Percentiles rank a stretch among this genome's conserved stretches.
Evolutionary conservation across 768 basidiomycete genomes (phyloP).

Genomic region (Brasilioporus rufonigricans): DNA sequence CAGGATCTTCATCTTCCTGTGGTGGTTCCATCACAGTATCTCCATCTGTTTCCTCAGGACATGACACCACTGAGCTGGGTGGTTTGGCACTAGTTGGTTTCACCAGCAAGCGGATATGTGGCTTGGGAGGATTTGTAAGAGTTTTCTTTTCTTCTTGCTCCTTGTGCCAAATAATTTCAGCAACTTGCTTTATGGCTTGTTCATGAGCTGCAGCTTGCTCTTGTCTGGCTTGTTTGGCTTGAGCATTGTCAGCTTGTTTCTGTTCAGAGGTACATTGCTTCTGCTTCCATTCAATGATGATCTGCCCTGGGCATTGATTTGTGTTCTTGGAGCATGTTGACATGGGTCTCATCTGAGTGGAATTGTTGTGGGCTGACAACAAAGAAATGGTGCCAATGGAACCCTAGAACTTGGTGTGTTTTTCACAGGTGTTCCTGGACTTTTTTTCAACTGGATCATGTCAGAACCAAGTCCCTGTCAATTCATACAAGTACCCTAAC

Average conservation of each 20-base stretch:
- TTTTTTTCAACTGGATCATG: no score
- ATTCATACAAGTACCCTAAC: no score
- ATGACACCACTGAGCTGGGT: no score
- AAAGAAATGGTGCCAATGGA: no score
- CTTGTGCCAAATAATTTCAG: not conserved
- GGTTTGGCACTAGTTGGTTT: not conserved
- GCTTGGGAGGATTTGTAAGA: not conserved
- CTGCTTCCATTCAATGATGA: not conserved
- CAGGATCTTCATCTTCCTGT: no score
- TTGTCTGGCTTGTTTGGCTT: not conserved
- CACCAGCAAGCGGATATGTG: not conserved
- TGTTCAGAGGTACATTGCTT: not conserved
- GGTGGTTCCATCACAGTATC: no score
- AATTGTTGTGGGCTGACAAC: no score
- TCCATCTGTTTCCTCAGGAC: no score
- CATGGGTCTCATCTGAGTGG: not conserved
- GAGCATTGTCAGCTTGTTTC: not conserved
- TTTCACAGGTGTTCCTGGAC: no score
- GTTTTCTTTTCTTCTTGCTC: not conserved
- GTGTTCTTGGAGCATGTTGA: not conserved
- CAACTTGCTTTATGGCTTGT: not conserved
- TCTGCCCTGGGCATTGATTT: not conserved
- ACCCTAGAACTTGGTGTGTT: no score
- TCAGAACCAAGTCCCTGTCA: no score
- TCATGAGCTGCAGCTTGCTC: not conserved